Base-by-base conservation (phyloP, 2,329 filamentous ascomycete species). In the Chaetomium strumarium region DNA sequence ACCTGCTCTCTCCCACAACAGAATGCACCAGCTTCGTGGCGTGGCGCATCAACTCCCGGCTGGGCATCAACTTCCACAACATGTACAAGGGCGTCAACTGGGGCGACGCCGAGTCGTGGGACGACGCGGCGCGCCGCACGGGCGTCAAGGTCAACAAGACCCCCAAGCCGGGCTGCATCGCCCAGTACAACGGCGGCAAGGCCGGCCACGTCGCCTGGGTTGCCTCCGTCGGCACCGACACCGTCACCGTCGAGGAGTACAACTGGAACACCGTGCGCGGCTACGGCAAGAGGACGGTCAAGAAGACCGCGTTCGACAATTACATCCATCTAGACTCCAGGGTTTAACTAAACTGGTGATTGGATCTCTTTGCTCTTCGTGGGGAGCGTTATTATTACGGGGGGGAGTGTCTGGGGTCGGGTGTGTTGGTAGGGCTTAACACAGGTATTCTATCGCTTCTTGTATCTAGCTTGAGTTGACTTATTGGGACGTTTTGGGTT, bases 161-260 rank as follows among this genome's bases (percentile, higher is more conserved):
- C 7, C 53, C 56, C 33, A 46, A 47, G 30, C 51, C 51, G 14
- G 56, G 56, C 14, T 45, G 34, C 34, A 43, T 58, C 34, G 56
- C 56, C 19, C 54, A 56, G 48, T 46, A 45, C 29, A 52, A 53
- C 44, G 48, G 47, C 31, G 50, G 50, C 41, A 19, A 3, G 10
- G 31, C 11, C 11, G 57, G 57, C 14, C 55, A 58, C 46, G 57
- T 57, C 38, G 57, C 57, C 36, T 57, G 52, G 52, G 57, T 58
- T 17, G 34, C 49, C 1, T 49, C 51, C 14, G 55, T 57, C 37
- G 29, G 31, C 36, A 36, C 29, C 11, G 30, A 50, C 34, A 53
- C 31, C 11, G 57, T 57, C 34, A 57, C 55, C 37, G 33, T 58
- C 24, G 57, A 58, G 51, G 56, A 58, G 54, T 58, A 58, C 46